Evolutionary conservation across 208 protist species (phyloP).

Genomic region (Jaenimonas drosophilae): DNA sequence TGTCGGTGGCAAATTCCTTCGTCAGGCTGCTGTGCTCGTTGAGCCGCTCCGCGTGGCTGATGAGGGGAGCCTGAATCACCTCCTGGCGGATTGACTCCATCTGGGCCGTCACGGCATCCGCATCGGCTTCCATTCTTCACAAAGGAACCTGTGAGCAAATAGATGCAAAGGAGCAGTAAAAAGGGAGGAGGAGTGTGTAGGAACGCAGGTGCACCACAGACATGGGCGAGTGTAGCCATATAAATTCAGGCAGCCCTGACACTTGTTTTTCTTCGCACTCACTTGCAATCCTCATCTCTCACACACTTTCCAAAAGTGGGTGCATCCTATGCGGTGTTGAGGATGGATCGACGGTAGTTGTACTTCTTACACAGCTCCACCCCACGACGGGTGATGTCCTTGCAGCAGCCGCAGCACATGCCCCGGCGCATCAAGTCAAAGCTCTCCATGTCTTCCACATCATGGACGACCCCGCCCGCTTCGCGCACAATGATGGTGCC

Average conservation of each 20-base stretch:
- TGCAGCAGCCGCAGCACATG: conserved; percentile 59
- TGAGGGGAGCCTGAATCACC: conserved; percentile 26
- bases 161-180: conserved; percentile 11
- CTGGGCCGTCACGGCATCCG: conserved; percentile 25
- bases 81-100: conserved; percentile 52
- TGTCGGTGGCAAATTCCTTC: conserved; percentile 27
- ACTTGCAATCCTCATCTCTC: neutral
- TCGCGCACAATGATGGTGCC: conserved; percentile 77
- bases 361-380: conserved; percentile 53
- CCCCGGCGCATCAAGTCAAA: conserved; percentile 43
- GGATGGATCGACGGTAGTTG: conserved; percentile 30
- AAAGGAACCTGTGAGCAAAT: neutral
- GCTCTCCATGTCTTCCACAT: conserved; percentile 50
- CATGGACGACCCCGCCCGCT: conserved; percentile 82
- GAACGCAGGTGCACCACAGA: neutral
- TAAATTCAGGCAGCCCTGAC: no score
- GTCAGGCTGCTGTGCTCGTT: conserved; percentile 15
- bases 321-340: no score
- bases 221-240: neutral
- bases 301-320: neutral
- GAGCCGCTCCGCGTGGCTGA: conserved; percentile 25
- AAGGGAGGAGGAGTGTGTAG: conserved; percentile 4
- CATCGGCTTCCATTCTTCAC: conserved; percentile 1
- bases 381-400: conserved; percentile 33
- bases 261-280: neutral